Evolutionary conservation across 2,329 filamentous ascomycete genomes (phyloP), one percentile per base, ranked within the genome.

Genomic region (Kalaharituber pfeilii): DNA sequence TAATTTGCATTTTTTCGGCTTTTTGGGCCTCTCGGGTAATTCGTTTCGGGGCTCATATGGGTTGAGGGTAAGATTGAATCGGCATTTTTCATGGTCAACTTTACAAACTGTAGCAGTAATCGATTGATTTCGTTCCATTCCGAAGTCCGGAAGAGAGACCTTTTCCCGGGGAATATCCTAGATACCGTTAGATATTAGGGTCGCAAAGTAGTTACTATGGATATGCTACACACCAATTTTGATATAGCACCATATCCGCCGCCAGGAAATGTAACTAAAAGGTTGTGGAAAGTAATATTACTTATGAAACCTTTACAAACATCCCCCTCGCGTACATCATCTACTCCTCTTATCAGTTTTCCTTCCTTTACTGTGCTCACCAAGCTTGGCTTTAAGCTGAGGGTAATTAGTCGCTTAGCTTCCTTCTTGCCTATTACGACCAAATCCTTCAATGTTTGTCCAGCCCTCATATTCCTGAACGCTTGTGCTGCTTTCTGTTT

Each of bases 221-320:
- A 27, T 28, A 22, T 11, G 15, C n/a, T n/a, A 42, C 47, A 45
- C 55, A 59, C 57, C 49, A 54, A 58, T 51, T 54, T 51, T 33
- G 87, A 86, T 27, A 95, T 71, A 42, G 95, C 71, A 13, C 85
- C 89, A 47, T 80, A 83, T 18, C 94, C 69, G 29, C 78, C 79
- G 62, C 81, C 83, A 39, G 81, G 79, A 67, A 95, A 95, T 64
- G 93, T 82, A n/a, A 95, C 77, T 64, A 94, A 96, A 9, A 88
- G 74, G 44, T 84, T 86, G 7, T 82, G 84, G 1, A 78, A 71
- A 0, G 86, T 88, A 52, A 94, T 82, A 63, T 91, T 93, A 56
- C 82, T 81, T 25, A 98, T 79, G 63, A 89, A 94, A 5, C 88
- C 89, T 56, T 79, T 76, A 6, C 86, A 76, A 24, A 79, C 70